Evolutionary conservation across 441 rosid genomes (phyloP), one percentile per base, ranked within the genome.

Genomic region (Eruca vesicaria): DNA sequence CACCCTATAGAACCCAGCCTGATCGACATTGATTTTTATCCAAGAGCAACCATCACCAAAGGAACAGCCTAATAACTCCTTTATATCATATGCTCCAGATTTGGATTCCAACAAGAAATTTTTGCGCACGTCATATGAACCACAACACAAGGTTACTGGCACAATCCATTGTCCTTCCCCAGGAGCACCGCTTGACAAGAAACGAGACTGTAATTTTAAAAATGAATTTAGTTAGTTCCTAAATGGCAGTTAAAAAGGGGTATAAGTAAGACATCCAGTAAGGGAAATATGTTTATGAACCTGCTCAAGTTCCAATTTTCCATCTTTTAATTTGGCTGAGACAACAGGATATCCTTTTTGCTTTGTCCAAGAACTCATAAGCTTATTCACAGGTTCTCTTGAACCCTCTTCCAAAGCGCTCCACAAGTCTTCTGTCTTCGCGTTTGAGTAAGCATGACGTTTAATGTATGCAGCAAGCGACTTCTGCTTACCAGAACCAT

Each of bases 151-250:
- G 63, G 97, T 96, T 81, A 93, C 79, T 41, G 99, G 99, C 53
- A 96, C 97, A 78, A 86, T 90, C 99, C 99, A 96, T 41, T 86
- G 91, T 56, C 99, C 98, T 70, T 91, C 91, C 55, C 97, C 99
- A 48, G 45, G 80, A 29, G 87, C 75, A 81, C 98, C 97, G 60
- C 92, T 90, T 72, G 91, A 87, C 65, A 95, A 68, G 80, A 96
- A 96, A 77, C 88, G 97, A 56, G 94, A 82, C 98, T 93, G 97
- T 56, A 69, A 74, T 83, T 55, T 45, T 15, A 7, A 75, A 71
- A 43, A 45, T 61, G 58, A 45, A 71, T 41, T 68, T 43, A 32
- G 68, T 55, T 19, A 72, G 81, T 59, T 29, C 32, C 32, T 3
- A 41, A 41, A 7, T 41, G 48, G 45, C 45, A 38, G 45, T 2